phyloP scores from a whole-genome alignment of 441 rosid species.

The Pelargonium australe region DNA sequence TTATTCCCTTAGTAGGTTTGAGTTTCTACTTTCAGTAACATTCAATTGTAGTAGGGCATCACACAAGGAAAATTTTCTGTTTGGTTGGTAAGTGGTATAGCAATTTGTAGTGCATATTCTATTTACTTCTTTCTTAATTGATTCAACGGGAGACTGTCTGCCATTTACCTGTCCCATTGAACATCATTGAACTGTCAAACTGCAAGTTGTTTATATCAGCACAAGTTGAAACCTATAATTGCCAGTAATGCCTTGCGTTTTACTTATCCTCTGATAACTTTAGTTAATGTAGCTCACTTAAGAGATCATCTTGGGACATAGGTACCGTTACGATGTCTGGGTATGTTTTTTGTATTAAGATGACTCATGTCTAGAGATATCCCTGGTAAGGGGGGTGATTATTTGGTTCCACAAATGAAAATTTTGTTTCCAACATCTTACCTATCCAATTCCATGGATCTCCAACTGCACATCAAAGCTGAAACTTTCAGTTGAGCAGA shows the following conservation, averaged over 20 bases:
- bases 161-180: constrained; percentile 22
- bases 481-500: constrained; percentile 44
- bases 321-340: constrained; percentile 25
- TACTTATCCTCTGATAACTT: constrained; percentile 20
- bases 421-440: constrained; percentile 22
- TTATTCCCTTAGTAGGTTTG: not conserved
- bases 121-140: constrained; percentile 10
- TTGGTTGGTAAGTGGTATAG: constrained; percentile 22
- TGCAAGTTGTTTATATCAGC: constrained; percentile 35
- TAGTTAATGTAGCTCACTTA: constrained; percentile 21
- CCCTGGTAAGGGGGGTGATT: constrained; percentile 46
- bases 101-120: constrained; percentile 10
- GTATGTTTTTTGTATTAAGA: constrained; percentile 26
- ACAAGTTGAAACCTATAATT: constrained; percentile 36
- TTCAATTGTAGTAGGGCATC: constrained; percentile 4
- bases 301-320: constrained; percentile 26
- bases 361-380: constrained; percentile 23
- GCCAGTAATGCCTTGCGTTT: constrained; percentile 26
- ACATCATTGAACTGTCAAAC: constrained; percentile 24
- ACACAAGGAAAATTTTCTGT: constrained; percentile 7
- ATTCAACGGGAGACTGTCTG: constrained; percentile 18
- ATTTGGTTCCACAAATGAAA: constrained; percentile 23
- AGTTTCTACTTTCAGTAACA: not conserved
- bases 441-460: constrained; percentile 40
- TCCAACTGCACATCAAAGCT: constrained; percentile 44